phyloP scores from a whole-genome alignment of 2,329 filamentous ascomycete genomes.

The Torrubiellomyces zombiae region DNA sequence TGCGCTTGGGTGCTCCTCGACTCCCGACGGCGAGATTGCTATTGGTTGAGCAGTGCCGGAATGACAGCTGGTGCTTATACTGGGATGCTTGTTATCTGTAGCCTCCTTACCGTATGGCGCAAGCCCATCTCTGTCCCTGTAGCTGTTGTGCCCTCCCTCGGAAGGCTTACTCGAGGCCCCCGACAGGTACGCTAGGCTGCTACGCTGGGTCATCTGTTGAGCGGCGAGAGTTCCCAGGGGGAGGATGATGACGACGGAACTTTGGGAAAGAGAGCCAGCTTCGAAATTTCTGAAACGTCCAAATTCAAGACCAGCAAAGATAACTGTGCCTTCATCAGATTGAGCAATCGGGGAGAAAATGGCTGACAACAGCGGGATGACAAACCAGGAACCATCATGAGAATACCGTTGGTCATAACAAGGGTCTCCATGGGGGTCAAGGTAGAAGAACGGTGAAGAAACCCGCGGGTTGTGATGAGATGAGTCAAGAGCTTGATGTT shows the following conservation, averaged over 20 bases:
- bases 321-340: conserved; percentile 18
- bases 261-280: conserved; percentile 29
- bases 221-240: conserved; percentile 35
- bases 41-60: conserved; percentile 8
- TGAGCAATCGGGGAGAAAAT: background rate
- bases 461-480: conserved; percentile 26
- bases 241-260: conserved; percentile 32
- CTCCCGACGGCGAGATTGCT: conserved; percentile 1
- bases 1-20: background rate
- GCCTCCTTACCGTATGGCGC: conserved; percentile 6
- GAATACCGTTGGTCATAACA: conserved; percentile 35
- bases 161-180: background rate
- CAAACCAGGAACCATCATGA: conserved; percentile 40
- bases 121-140: background rate
- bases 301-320: conserved; percentile 33
- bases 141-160: background rate
- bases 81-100: conserved; percentile 2
- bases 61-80: conserved; percentile 3
- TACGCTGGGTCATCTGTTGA: conserved; percentile 22
- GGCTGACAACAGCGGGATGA: conserved; percentile 1
- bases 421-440: conserved; percentile 37
- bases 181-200: conserved; percentile 7
- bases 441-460: conserved; percentile 24
- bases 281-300: conserved; percentile 26
- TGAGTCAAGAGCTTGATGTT: conserved; percentile 32